Evolutionary conservation across 305 asterid genomes (phyloP), one percentile per base, ranked within the genome.

Genomic region (Fraxinus angustifolia): DNA sequence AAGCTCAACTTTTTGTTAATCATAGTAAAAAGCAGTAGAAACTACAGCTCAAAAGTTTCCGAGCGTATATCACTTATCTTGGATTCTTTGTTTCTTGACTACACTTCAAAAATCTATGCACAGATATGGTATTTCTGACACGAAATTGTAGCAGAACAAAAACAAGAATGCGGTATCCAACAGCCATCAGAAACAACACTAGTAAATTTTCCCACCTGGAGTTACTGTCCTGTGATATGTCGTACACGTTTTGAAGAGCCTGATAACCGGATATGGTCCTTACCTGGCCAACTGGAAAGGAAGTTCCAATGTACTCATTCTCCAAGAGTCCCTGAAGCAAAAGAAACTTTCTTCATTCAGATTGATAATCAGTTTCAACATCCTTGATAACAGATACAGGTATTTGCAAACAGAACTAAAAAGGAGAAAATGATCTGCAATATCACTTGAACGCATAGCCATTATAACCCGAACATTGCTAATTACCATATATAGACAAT

Each of bases 281-380:
- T 28, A 92, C 98, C 82, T 91, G 93, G 89, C 99, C 99, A 17
- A 96, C 97, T 0, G 98, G 97, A 79, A 87, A 96, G 4, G 98
- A 90, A 10, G 94, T 86, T 58, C 95, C 97, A 0, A 85, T 36
- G 78, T 89, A 94, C 92, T 96, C 98, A 21, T 96, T 96, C 90
- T 96, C 99, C 95, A 96, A 81, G 10, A 96, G 86, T 73, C 99
- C 99, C 99, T 96, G 92, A 80, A 88, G 42, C 80, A 42, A 81
- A 76, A 38, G 8, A n/a, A 73, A 40, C 71, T 58, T 38, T 38
- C 23, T 34, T 65, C 73, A 79, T 50, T 68, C 10, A 34, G 33
- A 78, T 21, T 8, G 28, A 34, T 2, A 36, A 4, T 23, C 11
- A 42, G 11, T 2, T n/a, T 23, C 26, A 2, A 23, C 33, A 67